phyloP scores from a whole-genome alignment of 495 filamentous ascomycete species.

The Oidiodendron maius region DNA sequence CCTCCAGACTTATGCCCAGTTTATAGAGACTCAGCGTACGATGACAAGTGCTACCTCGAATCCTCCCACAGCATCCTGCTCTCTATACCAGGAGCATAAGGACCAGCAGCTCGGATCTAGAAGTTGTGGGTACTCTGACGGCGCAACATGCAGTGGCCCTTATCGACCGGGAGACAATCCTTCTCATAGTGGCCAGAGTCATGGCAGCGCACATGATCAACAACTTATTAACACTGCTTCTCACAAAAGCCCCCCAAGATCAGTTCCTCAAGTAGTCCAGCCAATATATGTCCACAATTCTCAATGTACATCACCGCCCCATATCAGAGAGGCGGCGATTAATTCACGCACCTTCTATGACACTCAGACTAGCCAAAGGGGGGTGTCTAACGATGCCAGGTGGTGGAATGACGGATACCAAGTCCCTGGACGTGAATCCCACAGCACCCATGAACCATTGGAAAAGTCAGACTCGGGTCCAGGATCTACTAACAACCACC shows the following conservation, averaged over 20 bases:
- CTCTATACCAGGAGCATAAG: neutral
- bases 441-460: neutral
- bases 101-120: neutral
- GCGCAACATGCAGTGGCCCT: constrained; percentile 3
- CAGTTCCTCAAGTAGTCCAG: neutral
- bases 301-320: neutral
- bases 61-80: neutral
- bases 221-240: neutral
- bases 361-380: neutral
- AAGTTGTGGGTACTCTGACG: constrained; percentile 14
- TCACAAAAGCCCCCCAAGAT: neutral
- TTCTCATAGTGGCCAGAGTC: constrained; percentile 1
- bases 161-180: neutral
- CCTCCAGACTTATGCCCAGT: neutral
- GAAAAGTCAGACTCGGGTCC: neutral
- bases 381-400: constrained; percentile 4
- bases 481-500: neutral
- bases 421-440: neutral
- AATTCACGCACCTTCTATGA: neutral
- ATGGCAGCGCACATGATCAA: constrained; percentile 1
- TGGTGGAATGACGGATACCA: neutral
- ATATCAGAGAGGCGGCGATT: neutral
- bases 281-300: constrained; percentile 3
- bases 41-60: neutral
- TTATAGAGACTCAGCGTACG: neutral